Base-by-base conservation (phyloP, 495 filamentous ascomycete species). In the Talaromyces thailandensis region DNA sequence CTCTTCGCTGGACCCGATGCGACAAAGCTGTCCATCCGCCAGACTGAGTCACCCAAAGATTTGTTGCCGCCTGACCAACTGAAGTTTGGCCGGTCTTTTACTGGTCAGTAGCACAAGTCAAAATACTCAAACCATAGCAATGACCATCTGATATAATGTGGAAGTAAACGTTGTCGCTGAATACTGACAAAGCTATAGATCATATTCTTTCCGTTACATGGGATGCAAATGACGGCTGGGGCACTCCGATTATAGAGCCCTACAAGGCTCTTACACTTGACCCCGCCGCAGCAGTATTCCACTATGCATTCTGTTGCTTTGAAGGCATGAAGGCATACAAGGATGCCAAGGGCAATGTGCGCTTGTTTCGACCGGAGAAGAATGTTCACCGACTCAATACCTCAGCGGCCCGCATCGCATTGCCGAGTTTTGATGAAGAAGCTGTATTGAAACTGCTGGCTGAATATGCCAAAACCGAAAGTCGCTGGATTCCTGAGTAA, bases 281-380 rank as follows among this genome's bases (percentile, higher is more conserved):
- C 77, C 91, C 91, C 11, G 86, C 84, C 2, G 85, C 89, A n/a
- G 87, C 83, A 26, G 84, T 86, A 26, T 83, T 94, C 32, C 89
- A 94, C 73, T 94, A 94, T 71, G 90, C 91, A 6, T 92, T 88
- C 32, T 86, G 91, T 66, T 93, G 91, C 74, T 93, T 93, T 75
- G 91, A 94, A 69, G 91, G 90, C 26, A 78, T 92, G 72, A 94
- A 93, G 71, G 83, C 82, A 37, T 93, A 91, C 77, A 87, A 89
- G 62, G 90, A 88, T 35, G 35, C 25, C 25, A 87, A 93, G 72
- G 87, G 87, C 40, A 82, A 82, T 56, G 75, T 93, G 26, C 87
- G 91, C 28, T 73, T 93, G 40, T 94, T 95, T 79, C 85, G 91
- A 32, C 86, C 89, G 1, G 73, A 87, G 59, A 72, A 80, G 56